phyloP scores from a whole-genome alignment of 345 rosid species.

The Isatis tinctoria region DNA sequence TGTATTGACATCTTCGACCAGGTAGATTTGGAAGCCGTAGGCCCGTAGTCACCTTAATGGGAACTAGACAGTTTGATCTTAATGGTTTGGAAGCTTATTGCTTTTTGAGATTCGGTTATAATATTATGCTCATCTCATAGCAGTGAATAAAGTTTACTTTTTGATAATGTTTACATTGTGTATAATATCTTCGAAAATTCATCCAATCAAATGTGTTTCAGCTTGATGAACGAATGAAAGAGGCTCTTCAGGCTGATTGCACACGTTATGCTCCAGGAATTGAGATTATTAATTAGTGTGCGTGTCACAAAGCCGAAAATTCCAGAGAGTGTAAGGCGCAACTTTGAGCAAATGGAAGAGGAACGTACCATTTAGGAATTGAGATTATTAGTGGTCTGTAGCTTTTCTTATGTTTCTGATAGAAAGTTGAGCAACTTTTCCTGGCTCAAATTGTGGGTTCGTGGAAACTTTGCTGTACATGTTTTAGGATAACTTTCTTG shows the following conservation, averaged over 20 bases:
- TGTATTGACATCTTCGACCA: slow-evolving; percentile 95
- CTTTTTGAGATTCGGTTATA: no score
- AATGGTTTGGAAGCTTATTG: neutral
- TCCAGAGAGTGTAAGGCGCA: slow-evolving; percentile 70
- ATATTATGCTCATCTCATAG: neutral
- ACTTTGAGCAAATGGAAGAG: slow-evolving; percentile 92
- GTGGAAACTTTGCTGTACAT: no score
- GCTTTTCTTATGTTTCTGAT: no score
- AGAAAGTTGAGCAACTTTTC: no score
- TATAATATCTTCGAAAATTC: no score
- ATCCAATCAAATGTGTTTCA: slow-evolving; percentile 30
- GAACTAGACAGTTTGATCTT: neutral
- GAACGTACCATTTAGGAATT: slow-evolving; percentile 91
- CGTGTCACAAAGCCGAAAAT: slow-evolving; percentile 90
- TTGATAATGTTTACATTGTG: neutral
- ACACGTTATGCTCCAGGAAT: slow-evolving; percentile 91
- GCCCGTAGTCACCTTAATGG: neutral
- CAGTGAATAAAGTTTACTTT: neutral
- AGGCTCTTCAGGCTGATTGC: slow-evolving; percentile 89
- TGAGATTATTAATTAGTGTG: slow-evolving; percentile 79
- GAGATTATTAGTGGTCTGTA: no score
- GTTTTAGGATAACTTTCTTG: no score
- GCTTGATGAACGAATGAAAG: slow-evolving; percentile 97
- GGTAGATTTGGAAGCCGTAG: slow-evolving; percentile 39
- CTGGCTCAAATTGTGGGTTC: no score